phyloP scores from a whole-genome alignment of 192 early-diverging fungal species.

The Podila epicladia region DNA sequence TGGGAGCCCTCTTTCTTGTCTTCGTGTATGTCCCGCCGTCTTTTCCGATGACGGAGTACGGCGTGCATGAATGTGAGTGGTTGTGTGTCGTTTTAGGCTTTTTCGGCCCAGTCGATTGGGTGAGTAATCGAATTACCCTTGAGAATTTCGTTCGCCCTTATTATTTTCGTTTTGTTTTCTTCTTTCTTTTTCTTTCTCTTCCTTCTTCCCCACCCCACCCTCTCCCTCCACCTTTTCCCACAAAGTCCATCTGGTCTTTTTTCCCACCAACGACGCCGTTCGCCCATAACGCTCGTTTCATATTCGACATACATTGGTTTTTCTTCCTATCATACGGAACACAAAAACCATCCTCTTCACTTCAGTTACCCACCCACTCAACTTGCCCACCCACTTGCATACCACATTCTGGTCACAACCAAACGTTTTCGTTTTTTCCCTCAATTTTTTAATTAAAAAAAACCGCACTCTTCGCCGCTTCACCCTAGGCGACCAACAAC shows the following conservation, averaged over 20 bases:
- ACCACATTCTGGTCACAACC: constrained; percentile 1
- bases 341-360: constrained; percentile 3
- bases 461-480: background rate
- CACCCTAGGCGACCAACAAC: background rate
- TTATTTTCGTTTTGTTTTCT: background rate
- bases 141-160: background rate
- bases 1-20: no score
- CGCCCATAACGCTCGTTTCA: background rate
- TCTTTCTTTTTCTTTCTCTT: background rate
- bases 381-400: no score
- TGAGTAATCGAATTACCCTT: constrained; percentile 1
- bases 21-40: no score
- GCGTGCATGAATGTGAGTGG: no score
- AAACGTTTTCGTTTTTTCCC: background rate
- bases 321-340: constrained; percentile 15
- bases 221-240: constrained; percentile 14
- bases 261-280: background rate
- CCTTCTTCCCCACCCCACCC: constrained; percentile 5
- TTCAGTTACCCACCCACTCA: background rate
- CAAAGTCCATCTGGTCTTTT: constrained; percentile 7
- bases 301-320: background rate
- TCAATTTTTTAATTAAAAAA: background rate
- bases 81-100: no score
- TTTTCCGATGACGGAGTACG: no score
- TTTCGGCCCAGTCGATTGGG: no score